phyloP scores from a whole-genome alignment of 768 basidiomycete genomes.

The Panaeolus cyanescens region DNA sequence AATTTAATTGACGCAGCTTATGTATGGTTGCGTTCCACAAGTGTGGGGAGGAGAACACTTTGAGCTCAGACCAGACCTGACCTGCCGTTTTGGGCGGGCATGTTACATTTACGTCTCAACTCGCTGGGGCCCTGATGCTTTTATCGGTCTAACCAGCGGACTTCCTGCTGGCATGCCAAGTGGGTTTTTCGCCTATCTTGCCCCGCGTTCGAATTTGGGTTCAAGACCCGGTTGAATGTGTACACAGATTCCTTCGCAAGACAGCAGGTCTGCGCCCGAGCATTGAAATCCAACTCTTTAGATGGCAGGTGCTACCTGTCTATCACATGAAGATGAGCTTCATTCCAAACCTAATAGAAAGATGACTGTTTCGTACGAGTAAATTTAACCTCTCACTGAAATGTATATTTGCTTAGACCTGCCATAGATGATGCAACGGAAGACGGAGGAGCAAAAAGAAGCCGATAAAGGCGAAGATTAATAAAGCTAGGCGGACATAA shows the following conservation, averaged over 20 bases:
- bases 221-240: conserved; percentile 2
- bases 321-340: background rate
- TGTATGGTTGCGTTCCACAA: conserved; percentile 1
- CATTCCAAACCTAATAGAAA: background rate
- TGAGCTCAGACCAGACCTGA: conserved; percentile 1
- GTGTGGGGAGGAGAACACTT: background rate
- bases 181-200: background rate
- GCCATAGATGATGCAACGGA: background rate
- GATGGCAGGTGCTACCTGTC: background rate
- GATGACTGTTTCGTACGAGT: background rate
- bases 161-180: conserved; percentile 4
- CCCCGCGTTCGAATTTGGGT: background rate
- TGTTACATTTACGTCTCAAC: conserved; percentile 3
- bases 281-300: background rate
- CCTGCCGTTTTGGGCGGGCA: conserved; percentile 2
- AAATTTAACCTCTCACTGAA: background rate
- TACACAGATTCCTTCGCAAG: background rate
- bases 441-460: background rate
- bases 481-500: background rate
- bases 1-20: background rate
- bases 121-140: conserved; percentile 1
- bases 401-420: background rate
- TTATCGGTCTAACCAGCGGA: background rate
- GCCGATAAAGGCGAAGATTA: background rate
- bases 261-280: background rate